Conservation (phyloP, 345 rosid species). For the Conringia planisiliqua region DNA sequence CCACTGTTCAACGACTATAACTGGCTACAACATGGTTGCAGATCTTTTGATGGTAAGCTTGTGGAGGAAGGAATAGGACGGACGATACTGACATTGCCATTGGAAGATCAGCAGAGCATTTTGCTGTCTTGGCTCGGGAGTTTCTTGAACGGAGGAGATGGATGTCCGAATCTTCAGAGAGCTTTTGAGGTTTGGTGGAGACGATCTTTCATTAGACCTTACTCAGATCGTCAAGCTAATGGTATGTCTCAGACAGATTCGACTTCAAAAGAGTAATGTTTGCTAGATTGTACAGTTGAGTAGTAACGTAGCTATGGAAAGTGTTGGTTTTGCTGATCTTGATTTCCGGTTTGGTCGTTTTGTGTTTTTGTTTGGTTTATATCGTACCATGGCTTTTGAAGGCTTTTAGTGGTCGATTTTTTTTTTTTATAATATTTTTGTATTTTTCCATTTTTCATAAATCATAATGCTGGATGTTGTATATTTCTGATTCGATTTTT, state of each 20-base stretch:
- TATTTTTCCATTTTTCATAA: conserved; percentile 3
- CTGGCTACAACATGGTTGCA: conserved; percentile 90
- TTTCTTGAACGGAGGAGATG: conserved; percentile 78
- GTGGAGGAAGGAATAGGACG: conserved; percentile 97
- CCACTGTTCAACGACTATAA: conserved; percentile 88
- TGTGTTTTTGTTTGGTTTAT: conserved; percentile 5
- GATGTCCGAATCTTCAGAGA: conserved; percentile 94
- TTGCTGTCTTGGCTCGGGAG: conserved; percentile 79
- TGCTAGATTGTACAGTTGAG: conserved; percentile 31
- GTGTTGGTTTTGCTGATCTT: conserved; percentile 26
- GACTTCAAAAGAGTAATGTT: conserved; percentile 25
- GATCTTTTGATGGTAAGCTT: conserved; percentile 80
- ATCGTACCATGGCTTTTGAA: conserved; percentile 8
- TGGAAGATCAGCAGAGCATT: conserved; percentile 90
- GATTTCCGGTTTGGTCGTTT: conserved; percentile 13
- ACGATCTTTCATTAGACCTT: conserved; percentile 82
- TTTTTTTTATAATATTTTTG: not conserved
- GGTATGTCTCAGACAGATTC: conserved; percentile 20
- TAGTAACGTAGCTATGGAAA: conserved; percentile 8
- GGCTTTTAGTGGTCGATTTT: not conserved
- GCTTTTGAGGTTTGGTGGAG: conserved; percentile 99
- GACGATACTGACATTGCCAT: conserved; percentile 84
- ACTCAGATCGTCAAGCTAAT: conserved; percentile 32
- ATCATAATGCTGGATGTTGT: conserved; percentile 3
- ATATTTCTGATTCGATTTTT: conserved; percentile 17